Evolutionary conservation across 352 stramenopile genomes (phyloP), one percentile per base, ranked within the genome.

Genomic region (Phytophthora litchii): DNA sequence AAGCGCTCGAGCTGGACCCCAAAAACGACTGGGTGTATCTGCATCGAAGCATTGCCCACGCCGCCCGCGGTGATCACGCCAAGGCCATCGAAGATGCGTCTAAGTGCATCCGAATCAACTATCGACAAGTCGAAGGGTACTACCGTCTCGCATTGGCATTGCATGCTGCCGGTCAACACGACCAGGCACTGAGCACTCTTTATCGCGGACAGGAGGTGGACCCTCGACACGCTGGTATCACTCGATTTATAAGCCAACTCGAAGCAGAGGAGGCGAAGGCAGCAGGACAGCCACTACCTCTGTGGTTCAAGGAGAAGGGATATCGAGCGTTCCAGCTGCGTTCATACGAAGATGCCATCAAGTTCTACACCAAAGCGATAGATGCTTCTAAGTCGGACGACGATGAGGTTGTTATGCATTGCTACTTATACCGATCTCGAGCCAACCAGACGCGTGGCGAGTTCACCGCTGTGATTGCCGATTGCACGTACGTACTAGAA

Each of bases 351-450:
- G 68, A 92, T 34, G 93, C 93, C 21, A 95, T 98, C 58, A 85
- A 76, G 20, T 97, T 96, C 52, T 98, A 98, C 80, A 93, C 92
- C 37, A 90, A 96, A 31, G 93, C 91, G 12, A 97, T 95, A 19
- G 66, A 78, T 6, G 68, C 69, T 4, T 82, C 71, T 3, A 42
- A 64, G 41, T 74, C 57, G 0, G 76, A 86, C 14, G 70, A 80
- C 35, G 76, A 86, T 41, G 76, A 78, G 6, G 58, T 86, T 21
- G 66, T 75, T 11, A 76, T 82, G 48, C 76, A 86, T 49, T 84
- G 76, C 41, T 84, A 78, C 44, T 70, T 84, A 53, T 86, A 86
- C 45, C 71, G 76, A 9, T 76, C 76, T 31, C 74, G 76, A 19
- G 76, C 76, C 12, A 73, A 84, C 51, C 74, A 84, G 48, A 80